Evolutionary conservation across 805 yeast species (phyloP).

Genomic region (Metschnikowia hibisci): DNA sequence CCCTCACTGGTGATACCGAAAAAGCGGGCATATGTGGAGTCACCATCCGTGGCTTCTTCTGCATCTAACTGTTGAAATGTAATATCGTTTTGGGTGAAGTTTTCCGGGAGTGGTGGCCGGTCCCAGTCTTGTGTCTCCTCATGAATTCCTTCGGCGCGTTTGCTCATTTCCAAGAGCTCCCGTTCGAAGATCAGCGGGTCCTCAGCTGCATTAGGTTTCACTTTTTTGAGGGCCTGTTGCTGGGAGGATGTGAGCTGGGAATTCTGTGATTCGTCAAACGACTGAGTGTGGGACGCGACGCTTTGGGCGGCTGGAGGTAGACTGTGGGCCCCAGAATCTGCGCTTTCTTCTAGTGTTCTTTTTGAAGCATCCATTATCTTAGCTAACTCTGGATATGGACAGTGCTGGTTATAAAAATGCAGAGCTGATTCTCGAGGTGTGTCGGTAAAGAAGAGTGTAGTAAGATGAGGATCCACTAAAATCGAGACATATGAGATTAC

Average conservation of each 20-base stretch:
- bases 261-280: constrained; percentile 8
- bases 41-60: constrained; percentile 67
- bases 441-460: background rate
- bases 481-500: constrained; percentile 1
- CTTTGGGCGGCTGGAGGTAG: constrained; percentile 29
- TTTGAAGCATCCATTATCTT: constrained; percentile 4
- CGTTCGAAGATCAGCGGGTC: constrained; percentile 32
- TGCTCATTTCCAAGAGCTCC: constrained; percentile 18
- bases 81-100: constrained; percentile 48
- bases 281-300: background rate
- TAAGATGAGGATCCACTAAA: background rate
- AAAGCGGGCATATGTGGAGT: constrained; percentile 66
- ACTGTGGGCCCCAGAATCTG: constrained; percentile 26
- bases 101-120: constrained; percentile 53
- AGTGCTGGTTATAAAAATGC: no score
- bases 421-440: background rate
- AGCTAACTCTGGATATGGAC: no score
- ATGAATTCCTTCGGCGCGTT: constrained; percentile 18
- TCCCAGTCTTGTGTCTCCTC: constrained; percentile 43
- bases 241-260: constrained; percentile 28
- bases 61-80: constrained; percentile 92
- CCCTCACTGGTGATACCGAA: constrained; percentile 93
- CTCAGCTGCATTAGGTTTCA: constrained; percentile 30
- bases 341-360: constrained; percentile 12
- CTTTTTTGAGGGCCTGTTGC: constrained; percentile 32